Evolutionary conservation across 305 asterid species (phyloP).

Genomic region (Plantago rigida): DNA sequence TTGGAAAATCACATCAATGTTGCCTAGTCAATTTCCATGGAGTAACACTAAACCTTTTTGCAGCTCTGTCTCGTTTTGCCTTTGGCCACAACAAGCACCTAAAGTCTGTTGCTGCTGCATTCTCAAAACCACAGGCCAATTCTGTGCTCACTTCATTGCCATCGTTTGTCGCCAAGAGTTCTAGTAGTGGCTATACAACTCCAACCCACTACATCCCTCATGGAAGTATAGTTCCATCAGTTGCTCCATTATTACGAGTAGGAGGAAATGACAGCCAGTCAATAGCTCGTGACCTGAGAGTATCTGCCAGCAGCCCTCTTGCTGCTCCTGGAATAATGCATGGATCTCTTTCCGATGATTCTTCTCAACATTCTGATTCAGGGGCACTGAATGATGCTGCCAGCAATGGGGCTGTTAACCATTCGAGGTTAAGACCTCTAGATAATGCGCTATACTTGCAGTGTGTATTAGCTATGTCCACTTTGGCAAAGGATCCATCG

Average conservation of each 20-base stretch:
- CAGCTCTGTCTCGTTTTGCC: constrained; percentile 97
- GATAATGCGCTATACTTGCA: constrained; percentile 78
- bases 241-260: constrained; percentile 52
- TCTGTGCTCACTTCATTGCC: constrained; percentile 79
- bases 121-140: constrained; percentile 72
- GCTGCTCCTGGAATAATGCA: constrained; percentile 81
- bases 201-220: constrained; percentile 69
- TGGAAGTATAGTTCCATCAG: constrained; percentile 62
- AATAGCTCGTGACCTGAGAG: constrained; percentile 65
- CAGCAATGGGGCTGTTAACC: constrained; percentile 66
- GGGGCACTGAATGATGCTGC: constrained; percentile 56
- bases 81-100: constrained; percentile 87
- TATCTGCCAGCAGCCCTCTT: constrained; percentile 82
- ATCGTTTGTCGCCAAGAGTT: constrained; percentile 59
- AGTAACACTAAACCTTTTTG: constrained; percentile 23
- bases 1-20: background rate
- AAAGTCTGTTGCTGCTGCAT: constrained; percentile 83
- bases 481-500: constrained; percentile 98
- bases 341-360: constrained; percentile 94
- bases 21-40: constrained; percentile 7
- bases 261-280: constrained; percentile 55
- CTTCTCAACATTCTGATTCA: constrained; percentile 88
- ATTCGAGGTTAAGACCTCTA: constrained; percentile 57
- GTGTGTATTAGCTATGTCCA: constrained; percentile 74
- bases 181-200: constrained; percentile 75